Evolutionary conservation across 2,329 filamentous ascomycete genomes (phyloP).

Genomic region (Curvularia eragrostidis): DNA sequence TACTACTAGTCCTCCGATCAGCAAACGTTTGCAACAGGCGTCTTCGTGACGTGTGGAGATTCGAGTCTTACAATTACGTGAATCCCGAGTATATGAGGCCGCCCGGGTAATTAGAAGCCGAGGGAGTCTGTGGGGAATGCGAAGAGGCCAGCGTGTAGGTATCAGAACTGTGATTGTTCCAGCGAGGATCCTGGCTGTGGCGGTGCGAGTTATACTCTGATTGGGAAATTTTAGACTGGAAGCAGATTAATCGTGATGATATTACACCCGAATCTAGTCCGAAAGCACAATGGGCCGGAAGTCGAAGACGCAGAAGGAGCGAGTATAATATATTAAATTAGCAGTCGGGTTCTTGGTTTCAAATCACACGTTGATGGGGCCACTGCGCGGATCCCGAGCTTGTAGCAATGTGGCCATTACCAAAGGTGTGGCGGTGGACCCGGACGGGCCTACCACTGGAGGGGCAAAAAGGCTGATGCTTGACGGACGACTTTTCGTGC

Average conservation of each 20-base stretch:
- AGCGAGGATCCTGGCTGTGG: conserved; percentile 32
- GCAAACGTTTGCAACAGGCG: conserved; percentile 42
- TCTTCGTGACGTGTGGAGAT: conserved; percentile 21
- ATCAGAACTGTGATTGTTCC: conserved; percentile 33
- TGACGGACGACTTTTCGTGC: conserved; percentile 21
- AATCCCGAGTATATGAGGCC: conserved; percentile 31
- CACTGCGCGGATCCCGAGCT: conserved; percentile 22
- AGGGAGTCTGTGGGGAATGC: conserved; percentile 34
- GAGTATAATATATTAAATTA: conserved; percentile 30
- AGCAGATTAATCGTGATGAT: conserved; percentile 34
- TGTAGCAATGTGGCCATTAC: conserved; percentile 44
- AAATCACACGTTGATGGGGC: conserved; percentile 46
- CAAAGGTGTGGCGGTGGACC: conserved; percentile 28
- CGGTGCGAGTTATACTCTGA: conserved; percentile 23
- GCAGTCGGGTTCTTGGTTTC: conserved; percentile 23
- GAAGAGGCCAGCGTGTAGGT: conserved; percentile 49
- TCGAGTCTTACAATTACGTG: conserved; percentile 27
- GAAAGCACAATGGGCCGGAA: conserved; percentile 18
- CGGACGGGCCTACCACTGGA: conserved; percentile 24
- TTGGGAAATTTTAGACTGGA: conserved; percentile 27
- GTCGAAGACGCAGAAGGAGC: conserved; percentile 25
- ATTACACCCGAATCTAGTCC: conserved; percentile 27
- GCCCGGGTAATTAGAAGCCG: conserved; percentile 25
- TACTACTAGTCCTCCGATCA: conserved; percentile 38
- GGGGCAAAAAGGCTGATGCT: conserved; percentile 13